These are phyloP conservation scores for Aspergillus tanneri DNA, from an alignment of 2,329 filamentous ascomycete species.

Conservation along the genomic window DNA sequence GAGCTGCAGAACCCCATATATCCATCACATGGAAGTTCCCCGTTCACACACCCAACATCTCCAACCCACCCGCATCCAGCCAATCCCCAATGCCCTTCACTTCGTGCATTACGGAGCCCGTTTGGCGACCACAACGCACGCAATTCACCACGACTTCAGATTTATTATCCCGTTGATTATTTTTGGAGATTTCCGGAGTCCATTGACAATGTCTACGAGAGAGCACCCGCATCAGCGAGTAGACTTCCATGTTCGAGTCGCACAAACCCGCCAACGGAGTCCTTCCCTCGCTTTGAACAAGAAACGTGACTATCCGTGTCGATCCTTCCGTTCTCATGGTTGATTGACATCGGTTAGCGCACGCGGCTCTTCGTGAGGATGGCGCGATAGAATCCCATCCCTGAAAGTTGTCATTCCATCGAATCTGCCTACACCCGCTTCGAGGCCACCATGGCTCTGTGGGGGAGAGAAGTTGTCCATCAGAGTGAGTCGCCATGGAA, in stretches of 20 bases:
- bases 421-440: neutral
- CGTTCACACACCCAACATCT: too few species aligned
- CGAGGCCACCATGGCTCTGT: neutral
- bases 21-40: too few species aligned
- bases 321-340: slow-evolving; percentile 2
- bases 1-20: too few species aligned
- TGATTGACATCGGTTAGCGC: neutral
- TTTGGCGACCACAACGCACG: too few species aligned
- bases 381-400: neutral
- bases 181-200: too few species aligned
- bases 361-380: neutral
- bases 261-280: neutral
- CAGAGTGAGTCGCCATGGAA: neutral
- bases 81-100: too few species aligned
- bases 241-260: neutral
- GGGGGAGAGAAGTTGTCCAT: neutral
- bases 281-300: neutral
- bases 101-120: too few species aligned
- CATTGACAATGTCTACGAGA: neutral
- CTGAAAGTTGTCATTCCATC: neutral
- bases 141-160: too few species aligned
- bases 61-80: too few species aligned
- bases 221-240: neutral
- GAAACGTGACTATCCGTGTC: neutral
- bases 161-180: too few species aligned